Percentiles rank a stretch among this genome's conserved stretches.
phyloP scores from a whole-genome alignment of 2,329 filamentous ascomycete genomes.

The Fusarium sp. region DNA sequence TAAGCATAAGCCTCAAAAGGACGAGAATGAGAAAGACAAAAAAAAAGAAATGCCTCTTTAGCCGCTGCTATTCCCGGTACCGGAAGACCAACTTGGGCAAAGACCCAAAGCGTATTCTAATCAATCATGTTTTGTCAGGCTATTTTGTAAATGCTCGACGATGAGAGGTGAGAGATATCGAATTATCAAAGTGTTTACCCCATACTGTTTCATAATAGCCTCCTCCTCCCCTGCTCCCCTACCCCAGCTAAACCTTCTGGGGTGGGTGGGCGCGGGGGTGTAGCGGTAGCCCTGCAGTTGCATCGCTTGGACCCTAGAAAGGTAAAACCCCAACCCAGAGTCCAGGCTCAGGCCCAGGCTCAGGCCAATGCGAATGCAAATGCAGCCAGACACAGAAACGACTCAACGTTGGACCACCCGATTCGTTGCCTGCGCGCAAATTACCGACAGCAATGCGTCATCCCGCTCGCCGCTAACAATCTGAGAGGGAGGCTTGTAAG shows the following conservation, averaged over 20 bases:
- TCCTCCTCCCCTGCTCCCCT: conserved; percentile 17
- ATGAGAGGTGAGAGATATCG: conserved; percentile 49
- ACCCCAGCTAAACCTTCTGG: not conserved
- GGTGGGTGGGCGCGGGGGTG: conserved; percentile 20
- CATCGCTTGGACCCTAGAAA: conserved; percentile 28
- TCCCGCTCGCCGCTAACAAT: conserved; percentile 41
- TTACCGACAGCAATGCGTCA: conserved; percentile 51
- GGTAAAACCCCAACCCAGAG: not conserved
- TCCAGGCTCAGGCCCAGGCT: not conserved
- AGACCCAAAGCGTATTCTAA: not conserved
- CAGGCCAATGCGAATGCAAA: conserved; percentile 2
- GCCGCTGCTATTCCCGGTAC: conserved; percentile 7
- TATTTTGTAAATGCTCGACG: conserved; percentile 31
- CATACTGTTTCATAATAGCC: conserved; percentile 51
- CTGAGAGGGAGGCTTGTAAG: conserved; percentile 5
- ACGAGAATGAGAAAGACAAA: not conserved
- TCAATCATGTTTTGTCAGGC: not conserved
- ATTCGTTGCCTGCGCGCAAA: conserved; percentile 38
- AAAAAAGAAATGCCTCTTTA: conserved; percentile 20
- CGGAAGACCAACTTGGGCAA: too few species aligned
- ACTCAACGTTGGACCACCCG: conserved; percentile 29
- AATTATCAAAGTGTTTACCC: conserved; percentile 43
- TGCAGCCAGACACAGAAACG: not conserved
- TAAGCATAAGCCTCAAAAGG: not conserved
- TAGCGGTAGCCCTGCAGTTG: not conserved